phyloP scores from a whole-genome alignment of 2,329 filamentous ascomycete genomes.

The Colletotrichum gigasporum region DNA sequence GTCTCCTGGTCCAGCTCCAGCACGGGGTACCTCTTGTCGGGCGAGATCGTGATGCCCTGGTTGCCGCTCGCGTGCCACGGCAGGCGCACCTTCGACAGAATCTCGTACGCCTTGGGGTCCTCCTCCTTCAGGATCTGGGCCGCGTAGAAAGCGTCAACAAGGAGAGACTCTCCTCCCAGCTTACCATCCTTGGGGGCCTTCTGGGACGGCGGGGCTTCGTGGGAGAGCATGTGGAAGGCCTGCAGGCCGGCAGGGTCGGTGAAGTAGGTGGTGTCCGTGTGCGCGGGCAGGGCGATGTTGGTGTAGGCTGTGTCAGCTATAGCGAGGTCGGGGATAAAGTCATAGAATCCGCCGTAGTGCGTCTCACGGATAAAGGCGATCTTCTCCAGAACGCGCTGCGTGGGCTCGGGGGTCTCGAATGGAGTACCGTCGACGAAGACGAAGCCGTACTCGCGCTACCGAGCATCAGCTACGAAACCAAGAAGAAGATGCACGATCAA shows the following conservation, averaged over 20 bases:
- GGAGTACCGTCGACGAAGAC: constrained; percentile 80
- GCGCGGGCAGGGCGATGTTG: constrained; percentile 80
- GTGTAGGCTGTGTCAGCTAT: constrained; percentile 94
- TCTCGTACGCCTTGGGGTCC: constrained; percentile 63
- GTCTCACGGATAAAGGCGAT: constrained; percentile 91
- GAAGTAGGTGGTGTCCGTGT: constrained; percentile 98
- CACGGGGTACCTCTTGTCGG: constrained; percentile 76
- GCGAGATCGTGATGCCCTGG: constrained; percentile 80
- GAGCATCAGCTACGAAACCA: constrained; percentile 26
- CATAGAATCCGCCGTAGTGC: constrained; percentile 84
- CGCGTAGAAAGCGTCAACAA: constrained; percentile 87
- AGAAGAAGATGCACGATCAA: not conserved
- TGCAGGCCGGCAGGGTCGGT: constrained; percentile 91
- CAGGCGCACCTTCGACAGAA: constrained; percentile 66
- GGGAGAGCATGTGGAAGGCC: constrained; percentile 90
- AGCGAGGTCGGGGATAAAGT: constrained; percentile 89
- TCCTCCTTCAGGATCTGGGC: constrained; percentile 67
- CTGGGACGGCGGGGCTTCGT: constrained; percentile 64
- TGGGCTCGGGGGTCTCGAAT: constrained; percentile 70
- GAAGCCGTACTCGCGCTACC: constrained; percentile 75
- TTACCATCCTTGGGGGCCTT: constrained; percentile 32
- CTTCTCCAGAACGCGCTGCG: constrained; percentile 77
- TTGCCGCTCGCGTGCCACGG: constrained; percentile 92
- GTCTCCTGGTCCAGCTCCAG: constrained; percentile 64
- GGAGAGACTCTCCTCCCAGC: constrained; percentile 78